Evolutionary conservation across 352 stramenopile species (phyloP).

Genomic region (Globisporangium uncinulatum): DNA sequence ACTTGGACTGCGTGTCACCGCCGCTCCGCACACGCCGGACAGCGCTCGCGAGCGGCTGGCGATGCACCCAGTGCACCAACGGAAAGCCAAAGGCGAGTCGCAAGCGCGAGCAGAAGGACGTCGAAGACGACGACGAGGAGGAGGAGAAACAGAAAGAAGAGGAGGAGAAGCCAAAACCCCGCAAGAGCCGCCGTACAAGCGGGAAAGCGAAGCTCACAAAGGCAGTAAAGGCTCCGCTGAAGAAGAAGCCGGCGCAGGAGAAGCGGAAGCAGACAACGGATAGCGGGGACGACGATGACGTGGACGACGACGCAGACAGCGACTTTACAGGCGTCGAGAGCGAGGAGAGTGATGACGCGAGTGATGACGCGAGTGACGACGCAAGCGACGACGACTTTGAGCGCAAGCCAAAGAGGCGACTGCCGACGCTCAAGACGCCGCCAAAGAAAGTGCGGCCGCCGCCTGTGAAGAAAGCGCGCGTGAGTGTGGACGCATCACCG

Average conservation of each 20-base stretch:
- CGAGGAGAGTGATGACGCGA: conserved; percentile 1
- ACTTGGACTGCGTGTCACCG: conserved; percentile 52
- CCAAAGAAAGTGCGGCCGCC: neutral
- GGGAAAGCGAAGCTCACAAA: conserved; percentile 1
- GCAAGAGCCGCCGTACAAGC: conserved; percentile 5
- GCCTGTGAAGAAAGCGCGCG: neutral
- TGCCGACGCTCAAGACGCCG: conserved; percentile 14
- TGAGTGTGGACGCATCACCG: conserved; percentile 5
- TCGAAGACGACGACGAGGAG: neutral
- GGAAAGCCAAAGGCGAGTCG: neutral
- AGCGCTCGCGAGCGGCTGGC: conserved; percentile 28
- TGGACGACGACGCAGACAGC: conserved; percentile 34
- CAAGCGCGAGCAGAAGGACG: neutral
- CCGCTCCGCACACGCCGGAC: conserved; percentile 37
- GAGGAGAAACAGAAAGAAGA: neutral
- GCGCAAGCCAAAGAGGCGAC: conserved; percentile 11
- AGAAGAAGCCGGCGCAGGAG: conserved; percentile 10
- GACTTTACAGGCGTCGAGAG: conserved; percentile 23
- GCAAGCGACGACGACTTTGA: conserved; percentile 21
- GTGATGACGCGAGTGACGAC: conserved; percentile 22
- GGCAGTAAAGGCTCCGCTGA: conserved; percentile 13
- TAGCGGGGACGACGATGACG: conserved; percentile 17
- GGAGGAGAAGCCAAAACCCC: neutral
- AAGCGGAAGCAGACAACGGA: neutral
- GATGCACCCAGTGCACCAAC: conserved; percentile 16